Base-by-base conservation (phyloP, 2,329 filamentous ascomycete species). In the Hymenoscyphus scutula region DNA sequence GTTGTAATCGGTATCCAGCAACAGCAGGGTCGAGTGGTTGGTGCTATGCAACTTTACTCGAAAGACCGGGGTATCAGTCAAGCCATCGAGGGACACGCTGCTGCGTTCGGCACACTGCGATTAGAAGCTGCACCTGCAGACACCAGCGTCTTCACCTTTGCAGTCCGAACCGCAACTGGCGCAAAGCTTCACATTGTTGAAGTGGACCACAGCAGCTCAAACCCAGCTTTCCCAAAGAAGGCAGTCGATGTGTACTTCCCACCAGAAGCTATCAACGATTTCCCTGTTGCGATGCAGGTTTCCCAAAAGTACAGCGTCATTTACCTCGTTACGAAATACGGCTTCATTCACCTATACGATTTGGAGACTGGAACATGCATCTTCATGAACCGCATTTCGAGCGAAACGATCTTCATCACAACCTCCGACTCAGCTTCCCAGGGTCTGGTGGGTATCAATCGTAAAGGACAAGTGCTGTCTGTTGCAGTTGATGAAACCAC, bases 331-430 rank as follows among this genome's bases (percentile, higher is more conserved):
- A 99, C 95, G 62, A 99, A 99, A 78, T 99, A 97, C 74, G 95
- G 95, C 59, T 99, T 98, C 79, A 98, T 99, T 72, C 95, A 99
- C 78, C 85, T 99, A 27, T 98, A 99, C 79, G 96, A 99, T 74
- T 86, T 99, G 62, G 96, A 99, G 81, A 95, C 91, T 7, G 96
- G 91, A 63, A 90, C 90, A 13, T 96, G 92, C 76, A 95, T 99
- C 75, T 99, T 97, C 85, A 96, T 99, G 92, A 99, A 99, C 83
- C 90, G 96, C 71, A 99, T 99, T 73, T 99, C 95, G 37, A 97
- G 92, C 81, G 95, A 99, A 76, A 99, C 95, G 29, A 98, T 99
- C 76, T 99, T 99, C 80, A 96, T 94, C 29, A 97, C 93, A 23
- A 89, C 91, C 55, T 81, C 88, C 38, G 95, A 99, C 75, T 84